Evolutionary conservation across 1,139 yeast genomes (phyloP).

Genomic region (Tardiomyces depauwii): DNA sequence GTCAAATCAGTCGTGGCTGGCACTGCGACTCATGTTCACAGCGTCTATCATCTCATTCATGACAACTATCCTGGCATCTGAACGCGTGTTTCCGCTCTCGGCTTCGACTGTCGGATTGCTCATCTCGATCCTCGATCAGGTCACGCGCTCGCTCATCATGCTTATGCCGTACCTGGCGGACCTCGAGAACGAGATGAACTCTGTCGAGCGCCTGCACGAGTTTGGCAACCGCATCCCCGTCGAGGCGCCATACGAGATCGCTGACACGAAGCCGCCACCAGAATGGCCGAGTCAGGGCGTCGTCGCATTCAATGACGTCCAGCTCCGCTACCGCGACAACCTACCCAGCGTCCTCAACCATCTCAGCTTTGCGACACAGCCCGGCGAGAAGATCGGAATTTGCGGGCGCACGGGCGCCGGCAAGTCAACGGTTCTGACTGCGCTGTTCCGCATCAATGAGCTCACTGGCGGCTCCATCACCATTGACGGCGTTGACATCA

Average conservation of each 20-base stretch:
- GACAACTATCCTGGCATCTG: constrained; percentile 48
- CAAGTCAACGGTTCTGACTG: constrained; percentile 57
- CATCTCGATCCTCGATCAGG: constrained; percentile 35
- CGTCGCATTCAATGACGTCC: constrained; percentile 45
- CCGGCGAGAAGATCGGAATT: constrained; percentile 57
- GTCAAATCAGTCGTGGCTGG: constrained; percentile 73
- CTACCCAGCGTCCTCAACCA: constrained; percentile 62
- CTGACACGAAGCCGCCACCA: constrained; percentile 42
- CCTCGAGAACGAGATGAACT: constrained; percentile 73
- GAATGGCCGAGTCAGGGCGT: constrained; percentile 55
- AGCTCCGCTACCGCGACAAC: constrained; percentile 62
- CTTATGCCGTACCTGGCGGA: constrained; percentile 43
- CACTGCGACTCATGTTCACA: constrained; percentile 46
- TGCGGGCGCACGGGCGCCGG: constrained; percentile 82
- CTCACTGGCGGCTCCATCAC: constrained; percentile 38
- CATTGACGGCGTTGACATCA: constrained; percentile 53
- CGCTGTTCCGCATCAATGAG: constrained; percentile 52
- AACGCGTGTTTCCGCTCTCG: constrained; percentile 47
- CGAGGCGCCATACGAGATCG: constrained; percentile 46
- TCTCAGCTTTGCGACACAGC: constrained; percentile 34
- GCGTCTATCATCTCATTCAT: constrained; percentile 37
- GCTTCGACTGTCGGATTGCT: constrained; percentile 66
- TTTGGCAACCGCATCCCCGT: constrained; percentile 61
- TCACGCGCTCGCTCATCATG: constrained; percentile 14
- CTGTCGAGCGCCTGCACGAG: constrained; percentile 69